Base-by-base conservation (phyloP, 2,329 filamentous ascomycete genomes). In the Beauveria sp. region DNA sequence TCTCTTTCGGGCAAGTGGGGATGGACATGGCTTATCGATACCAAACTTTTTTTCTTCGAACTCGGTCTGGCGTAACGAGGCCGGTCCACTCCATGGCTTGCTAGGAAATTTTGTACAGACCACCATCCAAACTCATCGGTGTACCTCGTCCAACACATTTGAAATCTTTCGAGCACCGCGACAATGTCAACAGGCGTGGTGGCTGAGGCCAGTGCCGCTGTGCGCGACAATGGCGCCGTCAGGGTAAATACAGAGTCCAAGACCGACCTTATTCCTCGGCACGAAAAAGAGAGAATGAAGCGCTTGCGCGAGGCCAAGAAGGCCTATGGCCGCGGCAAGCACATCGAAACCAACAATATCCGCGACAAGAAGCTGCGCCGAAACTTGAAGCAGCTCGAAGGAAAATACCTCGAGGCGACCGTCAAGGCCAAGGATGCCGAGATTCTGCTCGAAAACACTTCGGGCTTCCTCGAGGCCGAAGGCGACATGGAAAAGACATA, bases 341-440 rank as follows among this genome's bases (percentile, higher is more conserved):
- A 84, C 64, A 88, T 96, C 67, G 82, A 88, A 62, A 81, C 87
- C 51, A 88, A 88, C 70, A 80, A 78, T 9, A 85, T 96, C 68
- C 89, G 87, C 69, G 92, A 97, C 79, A 96, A 90, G 81, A 99
- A 97, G 73, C 76, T 97, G 64, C 88, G 91, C 54, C 83, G 85
- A 14, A 96, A 91, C 65, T 77, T 99, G 55, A 88, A 86, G 70
- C 80, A 80, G 2, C 81, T 97, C 51, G 94, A 99, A 72, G 78
- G 79, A 63, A 94, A 94, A 73, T 93, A 92, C 75, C 85, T 92
- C 69, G 84, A 88, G 67, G 93, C 93, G 1, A 79, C 89, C 1
- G 75, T 96, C 41, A 88, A 90, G 73, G 92, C 94, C 18, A 96
- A 96, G 75, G 93, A 97, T 79, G 91, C 93, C 24, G 94, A 99